Base-by-base conservation (phyloP, 768 basidiomycete species). In the Strobilomyces dryophilus region DNA sequence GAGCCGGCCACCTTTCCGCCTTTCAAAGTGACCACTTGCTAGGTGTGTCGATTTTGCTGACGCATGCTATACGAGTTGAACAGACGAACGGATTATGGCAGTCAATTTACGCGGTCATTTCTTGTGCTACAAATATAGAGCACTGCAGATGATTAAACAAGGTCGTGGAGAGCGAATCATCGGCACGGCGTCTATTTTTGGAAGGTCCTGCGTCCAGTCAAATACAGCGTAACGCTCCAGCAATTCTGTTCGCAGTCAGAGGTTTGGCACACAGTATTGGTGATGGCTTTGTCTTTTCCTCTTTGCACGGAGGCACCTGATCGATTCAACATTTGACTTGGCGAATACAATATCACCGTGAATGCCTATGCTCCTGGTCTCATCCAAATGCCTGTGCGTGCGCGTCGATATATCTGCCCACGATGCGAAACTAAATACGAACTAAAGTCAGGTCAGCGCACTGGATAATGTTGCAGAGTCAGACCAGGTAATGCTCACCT, bases 291-390 rank as follows among this genome's bases (percentile, higher is more conserved):
- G 5, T 29, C 40, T 7, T 5, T n/a, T 18, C 27, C 4, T 8
- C 6, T 44, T 15, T 2, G 10, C n/a, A 10, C 14, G 10, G 27
- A 52, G 14, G 12, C 14, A 6, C 20, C 27, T 15, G 14, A 44
- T 24, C 11, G 8, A 7, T 34, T 42, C 11, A 59, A 55, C 64
- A 20, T 21, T 59, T n/a, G 74, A 76, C 53, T 72, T 24, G 69
- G 66, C 0, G 42, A 57, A 20, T 58, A 72, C 54, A 54, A 56
- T 2, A 74, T 75, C 26, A 74, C 72, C 0, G 74, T 74, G 4
- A 74, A 76, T 37, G 57, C 71, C 1, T 76, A 76, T 44, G 70
- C 73, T 4, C 76, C 75, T 0, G 73, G 73, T 2, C 8, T 53
- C 12, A 69, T 72, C 32, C 24, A 60, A 1, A 76, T 69, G 0